Base-by-base conservation (phyloP, 2,329 filamentous ascomycete genomes). In the Colletotrichum lupini region DNA sequence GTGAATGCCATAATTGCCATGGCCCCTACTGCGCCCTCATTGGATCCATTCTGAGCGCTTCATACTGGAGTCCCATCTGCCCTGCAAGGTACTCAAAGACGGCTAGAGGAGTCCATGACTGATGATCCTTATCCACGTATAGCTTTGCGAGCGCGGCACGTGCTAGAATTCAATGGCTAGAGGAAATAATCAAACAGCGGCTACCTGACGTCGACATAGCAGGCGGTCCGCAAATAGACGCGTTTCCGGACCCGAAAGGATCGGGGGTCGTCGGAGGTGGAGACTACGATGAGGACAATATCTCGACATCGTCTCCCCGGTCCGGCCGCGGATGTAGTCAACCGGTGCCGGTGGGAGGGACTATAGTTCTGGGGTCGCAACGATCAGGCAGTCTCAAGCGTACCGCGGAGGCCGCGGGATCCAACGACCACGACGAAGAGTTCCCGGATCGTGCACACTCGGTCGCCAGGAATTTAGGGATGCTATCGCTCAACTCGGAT, bases 381-480 rank as follows among this genome's bases (percentile, higher is more conserved):
- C 57, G 49, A 14, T 26, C 24, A 12, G 37, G 37, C 37, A 16
- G 28, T 30, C 37, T 68, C 14, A 72, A 72, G 30, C 52, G 69
- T 16, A 5, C 69, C 42, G 65, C 65, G 37, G 69, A 72, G 24
- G 52, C 65, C 42, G 65, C 37, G 58, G 65, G 53, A 1, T 53
- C 84, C 9, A 86, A 87, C 76, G 88, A 88, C 74, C 84, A 87
- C 9, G 82, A 82, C 6, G 86, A 88, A 68, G 81, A 84, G 57
- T 89, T 87, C 74, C 77, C 86, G 7, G 85, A 87, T 59, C 87
- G 94, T n/a, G 83, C 77, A 0, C 76, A 77, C 62, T 75, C 81
- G 0, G 79, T 83, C 19, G 80, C 82, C 0, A 76, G 81, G 24
- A 80, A 82, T 30, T 71, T 84, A 0, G 82, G 82, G 0, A 80